Conservation (phyloP, 1,139 yeast species). For the Hansenula lynferdii region DNA sequence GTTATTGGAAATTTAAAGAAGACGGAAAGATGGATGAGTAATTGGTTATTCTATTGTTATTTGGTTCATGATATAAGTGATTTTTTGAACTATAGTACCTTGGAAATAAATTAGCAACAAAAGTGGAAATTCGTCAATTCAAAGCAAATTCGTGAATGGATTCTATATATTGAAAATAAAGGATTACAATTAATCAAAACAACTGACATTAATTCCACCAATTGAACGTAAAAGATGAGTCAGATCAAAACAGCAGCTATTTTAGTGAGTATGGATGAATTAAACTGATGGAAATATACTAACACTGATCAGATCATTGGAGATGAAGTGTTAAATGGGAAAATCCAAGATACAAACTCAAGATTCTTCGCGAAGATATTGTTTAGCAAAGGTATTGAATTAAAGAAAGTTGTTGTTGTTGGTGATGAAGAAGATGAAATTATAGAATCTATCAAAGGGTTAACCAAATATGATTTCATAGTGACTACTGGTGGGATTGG, state of each 20-base stretch:
- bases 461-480: conserved; percentile 60
- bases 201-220: background rate
- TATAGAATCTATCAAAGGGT: conserved; percentile 41
- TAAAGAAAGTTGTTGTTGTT: conserved; percentile 63
- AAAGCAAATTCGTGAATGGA: too few species aligned
- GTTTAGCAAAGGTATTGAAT: conserved; percentile 58
- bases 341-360: conserved; percentile 77
- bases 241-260: conserved; percentile 1
- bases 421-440: conserved; percentile 75
- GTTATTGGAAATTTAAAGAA: background rate
- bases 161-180: too few species aligned
- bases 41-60: too few species aligned
- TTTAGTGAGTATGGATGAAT: conserved; percentile 1
- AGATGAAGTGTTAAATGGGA: conserved; percentile 86
- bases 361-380: conserved; percentile 65
- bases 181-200: background rate
- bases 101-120: too few species aligned
- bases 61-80: too few species aligned
- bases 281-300: too few species aligned
- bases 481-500: conserved; percentile 84
- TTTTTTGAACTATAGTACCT: too few species aligned
- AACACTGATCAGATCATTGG: conserved; percentile 54
- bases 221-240: background rate
- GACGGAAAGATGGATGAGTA: too few species aligned
- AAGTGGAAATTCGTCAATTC: too few species aligned